Evolutionary conservation across 164 flowering plant species (phyloP).

Genomic region (Litsea cubeba): DNA sequence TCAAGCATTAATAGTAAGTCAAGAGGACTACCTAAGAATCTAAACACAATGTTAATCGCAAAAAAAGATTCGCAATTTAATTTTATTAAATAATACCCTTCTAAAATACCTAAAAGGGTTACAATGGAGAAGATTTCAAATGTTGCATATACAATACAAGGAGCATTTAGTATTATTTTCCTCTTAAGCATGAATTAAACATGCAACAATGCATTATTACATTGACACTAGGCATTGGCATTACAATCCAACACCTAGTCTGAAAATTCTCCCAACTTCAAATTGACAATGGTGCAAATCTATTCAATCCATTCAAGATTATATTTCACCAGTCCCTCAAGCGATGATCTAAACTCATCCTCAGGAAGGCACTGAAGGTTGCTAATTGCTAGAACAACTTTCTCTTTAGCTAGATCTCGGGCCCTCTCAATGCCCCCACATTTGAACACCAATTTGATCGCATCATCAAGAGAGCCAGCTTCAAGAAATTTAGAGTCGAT

Average conservation of each 20-base stretch:
- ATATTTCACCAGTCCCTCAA: conserved; percentile 69
- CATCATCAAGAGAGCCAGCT: conserved; percentile 69
- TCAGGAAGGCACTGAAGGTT: conserved; percentile 70
- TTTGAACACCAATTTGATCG: conserved; percentile 52
- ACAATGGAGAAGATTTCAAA: not conserved
- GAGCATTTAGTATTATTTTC: conserved; percentile 1
- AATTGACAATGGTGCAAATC: not conserved
- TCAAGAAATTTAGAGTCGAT: conserved; percentile 90
- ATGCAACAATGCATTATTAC: conserved; percentile 1
- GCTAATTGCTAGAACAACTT: conserved; percentile 65
- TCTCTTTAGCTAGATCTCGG: conserved; percentile 61
- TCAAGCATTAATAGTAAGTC: no score
- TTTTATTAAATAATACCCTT: not conserved
- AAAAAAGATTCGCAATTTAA: no score
- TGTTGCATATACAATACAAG: not conserved
- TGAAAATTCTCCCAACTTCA: not conserved
- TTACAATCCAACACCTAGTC: no score
- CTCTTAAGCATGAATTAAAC: not conserved
- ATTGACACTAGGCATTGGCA: not conserved
- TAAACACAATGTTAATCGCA: no score
- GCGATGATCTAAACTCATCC: conserved; percentile 54
- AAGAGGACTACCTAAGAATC: no score
- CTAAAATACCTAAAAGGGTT: not conserved
- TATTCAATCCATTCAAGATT: conserved; percentile 76
- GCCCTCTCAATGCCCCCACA: conserved; percentile 79